These are phyloP conservation scores for Cucurbita maxima DNA, from an alignment of 306 rosid species.

Conservation along the genomic window DNA sequence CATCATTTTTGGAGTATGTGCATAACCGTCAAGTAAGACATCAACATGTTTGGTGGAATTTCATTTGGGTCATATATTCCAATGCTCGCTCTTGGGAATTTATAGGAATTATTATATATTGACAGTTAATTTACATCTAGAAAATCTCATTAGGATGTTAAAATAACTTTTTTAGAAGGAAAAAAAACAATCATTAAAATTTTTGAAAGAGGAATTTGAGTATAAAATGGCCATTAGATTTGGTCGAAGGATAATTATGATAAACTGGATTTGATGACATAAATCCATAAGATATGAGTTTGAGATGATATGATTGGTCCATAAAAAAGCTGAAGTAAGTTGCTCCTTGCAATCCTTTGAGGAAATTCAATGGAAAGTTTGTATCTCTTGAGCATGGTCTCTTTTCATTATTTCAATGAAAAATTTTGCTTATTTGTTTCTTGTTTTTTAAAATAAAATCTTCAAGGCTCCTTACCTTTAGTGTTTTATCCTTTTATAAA, in stretches of 20 bases:
- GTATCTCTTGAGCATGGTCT: no score
- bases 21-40: conserved; percentile 76
- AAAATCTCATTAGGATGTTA: not conserved
- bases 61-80: not conserved
- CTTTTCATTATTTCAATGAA: no score
- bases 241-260: not conserved
- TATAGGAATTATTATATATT: not conserved
- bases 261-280: not conserved
- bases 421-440: no score
- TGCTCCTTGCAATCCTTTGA: not conserved
- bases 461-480: not conserved
- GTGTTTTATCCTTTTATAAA: not conserved
- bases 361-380: not conserved
- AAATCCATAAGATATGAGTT: not conserved
- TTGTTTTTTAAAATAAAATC: not conserved
- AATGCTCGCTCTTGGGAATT: not conserved
- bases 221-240: not conserved
- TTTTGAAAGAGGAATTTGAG: not conserved
- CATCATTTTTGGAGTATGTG: conserved; percentile 85
- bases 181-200: not conserved
- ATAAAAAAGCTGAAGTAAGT: not conserved
- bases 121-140: not conserved
- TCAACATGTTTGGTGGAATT: not conserved
- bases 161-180: not conserved
- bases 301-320: no score